Base-by-base conservation (phyloP, 2,329 filamentous ascomycete species). In the Botrytis deweyae region DNA sequence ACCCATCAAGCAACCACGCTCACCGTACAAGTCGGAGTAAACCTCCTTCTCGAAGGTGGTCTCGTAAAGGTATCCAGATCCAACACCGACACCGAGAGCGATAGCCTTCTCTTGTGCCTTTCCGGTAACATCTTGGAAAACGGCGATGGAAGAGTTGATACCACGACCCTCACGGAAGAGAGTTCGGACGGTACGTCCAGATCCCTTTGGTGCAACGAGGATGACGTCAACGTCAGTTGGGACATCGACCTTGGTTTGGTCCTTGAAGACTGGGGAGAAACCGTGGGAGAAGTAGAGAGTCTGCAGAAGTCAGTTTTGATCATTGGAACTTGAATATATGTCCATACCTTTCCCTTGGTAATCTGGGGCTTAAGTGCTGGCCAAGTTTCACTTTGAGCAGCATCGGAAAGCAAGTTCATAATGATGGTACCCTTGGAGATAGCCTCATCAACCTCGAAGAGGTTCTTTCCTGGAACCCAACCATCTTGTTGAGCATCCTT, bases 1-100 rank as follows among this genome's bases (percentile, higher is more conserved):
- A 81, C 96, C 96, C 96, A 99, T 99, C 82, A 99, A 89, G 91
- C 96, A 99, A 84, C 96, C 96, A 87, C 96, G 95, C 92, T 99
- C 96, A 86, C 96, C 96, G 89, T 99, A 99, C 80, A 99, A 92
- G 87, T 98, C 96, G 77, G 94, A 98, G 93, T 97, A 97, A 84
- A 99, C 96, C 89, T 99, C 96, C 92, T 99, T 99, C 91, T 99
- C 92, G 83, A 99, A 99, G 84, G 96, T 99, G 83, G 96, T 99
- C 92, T 98, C 93, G 91, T 99, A 99, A 81, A 99, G 93, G 90
- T 99, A 99, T 83, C 96, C 96, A 82, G 92, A 94, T 84, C 95
- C 96, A 83, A 99, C 93, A 83, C 95, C 96, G 78, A 98, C 95
- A 88, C 96, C 96, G 81, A 99, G 91, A 80, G 96, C 96, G 81